These are phyloP conservation scores for Chaetomium sp. DNA, from an alignment of 2,329 filamentous ascomycete species.

Conservation along the genomic window DNA sequence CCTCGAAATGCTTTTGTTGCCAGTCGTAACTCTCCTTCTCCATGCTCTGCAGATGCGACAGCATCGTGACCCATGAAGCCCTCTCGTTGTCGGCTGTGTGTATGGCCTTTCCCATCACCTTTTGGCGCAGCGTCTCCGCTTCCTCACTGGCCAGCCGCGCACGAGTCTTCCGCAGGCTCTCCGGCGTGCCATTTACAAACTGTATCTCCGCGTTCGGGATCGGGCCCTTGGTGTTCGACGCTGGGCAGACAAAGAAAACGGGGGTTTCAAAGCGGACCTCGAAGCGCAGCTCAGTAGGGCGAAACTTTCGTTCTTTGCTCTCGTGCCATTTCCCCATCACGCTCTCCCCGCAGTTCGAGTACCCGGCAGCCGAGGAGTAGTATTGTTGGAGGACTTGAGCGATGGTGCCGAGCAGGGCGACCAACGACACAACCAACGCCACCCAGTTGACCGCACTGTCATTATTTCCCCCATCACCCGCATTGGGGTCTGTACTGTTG, in stretches of 20 bases:
- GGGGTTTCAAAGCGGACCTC: constrained; percentile 44
- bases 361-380: constrained; percentile 43
- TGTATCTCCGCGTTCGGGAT: constrained; percentile 27
- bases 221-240: constrained; percentile 34
- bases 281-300: constrained; percentile 40
- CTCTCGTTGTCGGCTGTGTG: constrained; percentile 52
- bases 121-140: constrained; percentile 22
- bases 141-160: constrained; percentile 26
- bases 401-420: constrained; percentile 40
- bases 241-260: constrained; percentile 44
- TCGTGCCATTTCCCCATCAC: constrained; percentile 43
- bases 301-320: constrained; percentile 36
- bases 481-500: constrained; percentile 1
- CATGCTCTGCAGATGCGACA: constrained; percentile 45
- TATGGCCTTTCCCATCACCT: constrained; percentile 29
- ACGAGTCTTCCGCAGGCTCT: constrained; percentile 33
- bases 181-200: constrained; percentile 33
- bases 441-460: constrained; percentile 34
- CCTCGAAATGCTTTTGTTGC: constrained; percentile 31
- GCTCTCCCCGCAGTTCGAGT: constrained; percentile 40
- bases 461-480: constrained; percentile 6
- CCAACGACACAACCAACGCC: constrained; percentile 41
- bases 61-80: constrained; percentile 47
- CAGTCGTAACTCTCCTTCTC: constrained; percentile 43
- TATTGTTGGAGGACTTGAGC: constrained; percentile 47